phyloP scores from a whole-genome alignment of 208 protist species.

The Trypanosoma caninum region DNA sequence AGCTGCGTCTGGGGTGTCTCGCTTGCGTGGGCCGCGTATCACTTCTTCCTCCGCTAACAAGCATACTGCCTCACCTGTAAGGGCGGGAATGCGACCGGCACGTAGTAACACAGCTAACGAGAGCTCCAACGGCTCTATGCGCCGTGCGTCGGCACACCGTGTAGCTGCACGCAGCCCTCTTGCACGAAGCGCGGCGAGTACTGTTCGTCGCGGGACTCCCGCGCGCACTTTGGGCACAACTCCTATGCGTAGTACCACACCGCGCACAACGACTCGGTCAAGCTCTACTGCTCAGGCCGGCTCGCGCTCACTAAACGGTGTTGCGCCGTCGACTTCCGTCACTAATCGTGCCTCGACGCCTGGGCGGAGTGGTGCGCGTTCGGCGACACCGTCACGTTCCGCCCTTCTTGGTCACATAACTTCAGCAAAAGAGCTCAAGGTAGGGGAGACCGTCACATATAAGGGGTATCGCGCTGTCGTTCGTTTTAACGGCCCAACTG shows the following conservation, averaged over 20 bases:
- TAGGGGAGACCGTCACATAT: slow-evolving; percentile 80
- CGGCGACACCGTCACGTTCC: slow-evolving; percentile 22
- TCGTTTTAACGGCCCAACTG: slow-evolving; percentile 80
- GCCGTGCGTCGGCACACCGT: slow-evolving; percentile 26
- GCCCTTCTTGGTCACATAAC: slow-evolving; percentile 27
- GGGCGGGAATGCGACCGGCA: slow-evolving; percentile 25
- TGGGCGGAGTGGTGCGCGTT: slow-evolving; percentile 13
- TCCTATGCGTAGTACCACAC: slow-evolving; percentile 26
- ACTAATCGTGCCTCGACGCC: slow-evolving; percentile 14
- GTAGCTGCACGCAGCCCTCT: slow-evolving; percentile 60
- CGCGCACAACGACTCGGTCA: slow-evolving; percentile 17
- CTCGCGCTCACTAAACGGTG: slow-evolving; percentile 8
- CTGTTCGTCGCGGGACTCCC: slow-evolving; percentile 80
- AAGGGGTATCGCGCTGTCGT: slow-evolving; percentile 80
- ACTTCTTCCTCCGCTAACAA: slow-evolving; percentile 31
- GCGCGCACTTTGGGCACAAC: slow-evolving; percentile 58
- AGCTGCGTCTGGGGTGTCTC: slow-evolving; percentile 52
- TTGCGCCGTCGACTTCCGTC: background rate
- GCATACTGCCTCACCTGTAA: slow-evolving; percentile 34
- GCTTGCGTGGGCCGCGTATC: slow-evolving; percentile 36
- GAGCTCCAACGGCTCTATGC: slow-evolving; percentile 27
- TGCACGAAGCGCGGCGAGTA: slow-evolving; percentile 66
- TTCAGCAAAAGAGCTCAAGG: slow-evolving; percentile 65
- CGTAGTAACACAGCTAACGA: slow-evolving; percentile 20
- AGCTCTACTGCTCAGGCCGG: slow-evolving; percentile 14